Base-by-base conservation (phyloP, 1,139 yeast species). In the Entelexis sorbosivorans region DNA sequence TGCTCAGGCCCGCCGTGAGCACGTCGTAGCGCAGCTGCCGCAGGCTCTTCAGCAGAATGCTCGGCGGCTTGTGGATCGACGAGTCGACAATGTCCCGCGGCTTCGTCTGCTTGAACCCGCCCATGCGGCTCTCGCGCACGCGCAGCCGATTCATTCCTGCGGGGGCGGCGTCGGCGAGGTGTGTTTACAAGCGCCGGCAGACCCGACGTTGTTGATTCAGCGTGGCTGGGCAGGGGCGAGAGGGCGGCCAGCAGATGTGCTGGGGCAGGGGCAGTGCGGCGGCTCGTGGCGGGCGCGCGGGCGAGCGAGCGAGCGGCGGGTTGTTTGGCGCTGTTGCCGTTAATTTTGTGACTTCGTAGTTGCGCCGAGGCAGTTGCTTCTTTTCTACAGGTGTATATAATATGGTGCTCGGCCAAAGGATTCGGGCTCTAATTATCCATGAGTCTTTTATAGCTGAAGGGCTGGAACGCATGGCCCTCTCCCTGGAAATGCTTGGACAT, bases 401-500 rank as follows among this genome's bases (percentile, higher is more conserved):
- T n/a, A n/a, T n/a, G n/a, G n/a, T 14, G n/a, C 33, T 14, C 38
- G 26, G 7, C 38, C 13, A 36, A 13, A 16, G 31, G 13, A 22
- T 6, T 22, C 24, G 24, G 6, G 6, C 24, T 22, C 43, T 38
- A 38, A n/a, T 7, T 17, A 8, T 19, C 35, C 2, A 16, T 5
- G 53, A 61, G 58, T 54, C 28, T 29, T 6, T 28, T 20, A n/a
- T 88, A 85, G 10, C 78, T 70, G 64, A 87, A 89, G 32, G 98
- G 98, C 56, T 78, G 81, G 66, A 86, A 91, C 1, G 87, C 79
- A 56, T 81, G 76, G 49, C 98, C 98, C 64, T 91, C 97, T 60
- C 98, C 98, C 62, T 84, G 87, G 63, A 91, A 93, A 67, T 86
- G 93, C 70, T 93, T 93, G 48, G 96, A 88, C 97, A 93, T 93